Percentiles rank a stretch among this genome's conserved stretches.
Evolutionary conservation across 2,329 filamentous ascomycete species (phyloP).

Genomic region (Aspergillus sp.): DNA sequence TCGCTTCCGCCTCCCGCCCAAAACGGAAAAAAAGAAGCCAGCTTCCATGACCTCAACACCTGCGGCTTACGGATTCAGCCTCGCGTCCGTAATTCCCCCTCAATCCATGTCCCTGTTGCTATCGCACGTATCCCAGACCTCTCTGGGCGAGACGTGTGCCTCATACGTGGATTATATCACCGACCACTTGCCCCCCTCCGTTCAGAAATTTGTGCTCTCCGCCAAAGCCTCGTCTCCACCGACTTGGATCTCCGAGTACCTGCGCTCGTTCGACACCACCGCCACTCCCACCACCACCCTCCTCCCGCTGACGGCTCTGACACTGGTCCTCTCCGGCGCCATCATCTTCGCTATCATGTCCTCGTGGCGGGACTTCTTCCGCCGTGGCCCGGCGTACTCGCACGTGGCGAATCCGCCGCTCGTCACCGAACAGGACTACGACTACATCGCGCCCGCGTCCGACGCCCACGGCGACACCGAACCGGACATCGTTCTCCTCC

Average conservation of each 20-base stretch:
- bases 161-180: conserved; percentile 36
- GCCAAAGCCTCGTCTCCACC: conserved; percentile 19
- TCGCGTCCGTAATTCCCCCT: background rate
- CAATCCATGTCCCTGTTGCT: conserved; percentile 39
- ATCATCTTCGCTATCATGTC: conserved; percentile 33
- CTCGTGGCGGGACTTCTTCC: conserved; percentile 31
- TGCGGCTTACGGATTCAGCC: background rate
- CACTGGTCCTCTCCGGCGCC: conserved; percentile 22
- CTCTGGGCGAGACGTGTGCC: conserved; percentile 40
- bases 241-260: conserved; percentile 8
- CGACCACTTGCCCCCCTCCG: conserved; percentile 28
- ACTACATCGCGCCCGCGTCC: conserved; percentile 33
- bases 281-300: conserved; percentile 22
- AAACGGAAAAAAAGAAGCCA: conserved; percentile 3
- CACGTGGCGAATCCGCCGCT: conserved; percentile 27
- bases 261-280: conserved; percentile 15
- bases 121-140: conserved; percentile 35
- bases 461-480: conserved; percentile 24
- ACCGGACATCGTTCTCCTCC: conserved; percentile 45
- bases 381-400: conserved; percentile 31
- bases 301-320: conserved; percentile 6
- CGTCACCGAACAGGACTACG: conserved; percentile 38
- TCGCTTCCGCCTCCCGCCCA: background rate
- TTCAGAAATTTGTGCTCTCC: conserved; percentile 29
- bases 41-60: conserved; percentile 6